phyloP scores from a whole-genome alignment of 805 yeast species.

The Dipodascus albidus region DNA sequence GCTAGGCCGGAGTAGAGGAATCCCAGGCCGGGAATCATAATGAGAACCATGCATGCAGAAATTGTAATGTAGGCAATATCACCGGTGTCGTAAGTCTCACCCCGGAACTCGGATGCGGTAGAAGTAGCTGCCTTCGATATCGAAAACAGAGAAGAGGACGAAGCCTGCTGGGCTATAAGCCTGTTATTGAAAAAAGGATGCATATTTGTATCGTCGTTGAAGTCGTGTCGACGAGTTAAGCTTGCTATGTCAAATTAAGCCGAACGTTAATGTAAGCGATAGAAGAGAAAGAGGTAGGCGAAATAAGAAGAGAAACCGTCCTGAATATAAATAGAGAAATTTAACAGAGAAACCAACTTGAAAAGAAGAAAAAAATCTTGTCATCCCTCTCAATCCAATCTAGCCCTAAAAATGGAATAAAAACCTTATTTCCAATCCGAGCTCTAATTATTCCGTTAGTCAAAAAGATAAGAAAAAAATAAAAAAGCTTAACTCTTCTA shows the following conservation, averaged over 20 bases:
- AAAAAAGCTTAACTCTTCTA: background rate
- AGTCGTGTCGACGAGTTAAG: background rate
- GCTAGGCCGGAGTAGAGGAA: constrained; percentile 87
- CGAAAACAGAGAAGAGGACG: background rate
- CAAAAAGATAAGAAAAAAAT: too few species aligned
- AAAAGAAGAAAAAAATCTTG: background rate
- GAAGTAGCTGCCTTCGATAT: background rate
- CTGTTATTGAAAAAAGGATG: background rate
- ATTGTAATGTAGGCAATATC: constrained; percentile 27
- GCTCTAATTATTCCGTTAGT: background rate
- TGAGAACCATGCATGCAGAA: constrained; percentile 46
- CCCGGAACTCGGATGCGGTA: background rate
- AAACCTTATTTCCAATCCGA: background rate
- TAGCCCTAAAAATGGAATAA: background rate
- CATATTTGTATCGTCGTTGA: background rate
- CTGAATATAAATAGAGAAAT: background rate
- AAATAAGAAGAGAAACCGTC: background rate
- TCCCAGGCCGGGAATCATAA: constrained; percentile 94
- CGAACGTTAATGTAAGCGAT: background rate
- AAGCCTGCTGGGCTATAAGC: background rate
- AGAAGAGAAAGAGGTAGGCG: background rate
- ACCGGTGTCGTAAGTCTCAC: constrained; percentile 26
- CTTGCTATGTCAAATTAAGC: background rate
- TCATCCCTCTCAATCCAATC: too few species aligned
- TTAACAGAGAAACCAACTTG: too few species aligned